Base-by-base conservation (phyloP, 129 eudicot species). In the Tagetes erecta region DNA sequence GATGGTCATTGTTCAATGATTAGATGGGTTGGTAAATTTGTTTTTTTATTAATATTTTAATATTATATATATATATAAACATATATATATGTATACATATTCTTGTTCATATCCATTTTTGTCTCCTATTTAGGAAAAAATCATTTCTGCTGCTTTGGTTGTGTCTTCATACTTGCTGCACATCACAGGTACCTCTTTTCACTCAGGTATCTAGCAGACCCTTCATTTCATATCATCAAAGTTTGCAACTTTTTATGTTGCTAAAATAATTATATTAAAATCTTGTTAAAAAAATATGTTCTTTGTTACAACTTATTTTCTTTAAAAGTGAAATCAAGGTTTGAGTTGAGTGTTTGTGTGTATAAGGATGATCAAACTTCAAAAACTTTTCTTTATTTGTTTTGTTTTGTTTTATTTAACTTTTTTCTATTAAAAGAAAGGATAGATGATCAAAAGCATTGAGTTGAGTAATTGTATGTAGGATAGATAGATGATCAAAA, bases 1-100 rank as follows among this genome's bases (percentile, higher is more conserved):
- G 72, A 79, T 83, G 80, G 91, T 87, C 91, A 81, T 90, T 90
- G 93, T 85, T 83, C 83, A 87, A 85, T 87, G 86, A 87, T 87
- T 84, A 82, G 84, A 79, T 76, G 81, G 80, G 86, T 84, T 82
- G 92, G 84, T 84, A 73, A 67, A 73, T 58, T 83, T 76, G 79
- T 80, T 70, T 81, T 75, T 79, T 55, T 55, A 44, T 77, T 71
- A 50, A 49, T 79, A 51, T 41, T 78, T 40, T 52, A 63, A 65
- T 72, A 72, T 52, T 72, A 39, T 71, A 5, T 53, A 64, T 11
- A 52, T 27, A 38, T 78, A 59, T 71, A 33, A 41, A 41, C 65
- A 72, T 60, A 34, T 11, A 62, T 60, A 60, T 12, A 36, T 13
- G 34, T 56, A 79, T 57, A 56, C 69, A 65, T 79, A 72, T 72